A percentile compares a stretch with the other conserved stretches of the same genome.
Conservation (phyloP, 192 early-diverging fungal species). For the Coemansia sp. region DNA sequence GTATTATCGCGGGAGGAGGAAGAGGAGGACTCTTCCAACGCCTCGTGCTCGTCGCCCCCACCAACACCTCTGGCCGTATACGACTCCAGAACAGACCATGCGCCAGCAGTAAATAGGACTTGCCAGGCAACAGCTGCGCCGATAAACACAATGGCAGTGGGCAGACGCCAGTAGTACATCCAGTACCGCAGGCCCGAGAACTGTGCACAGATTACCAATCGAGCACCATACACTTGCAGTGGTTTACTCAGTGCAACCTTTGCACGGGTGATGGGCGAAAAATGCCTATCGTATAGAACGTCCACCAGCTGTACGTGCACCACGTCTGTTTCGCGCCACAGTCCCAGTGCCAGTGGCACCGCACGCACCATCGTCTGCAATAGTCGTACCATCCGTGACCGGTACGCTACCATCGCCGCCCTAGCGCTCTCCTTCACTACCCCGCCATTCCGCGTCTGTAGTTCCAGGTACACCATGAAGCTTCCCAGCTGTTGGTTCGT, state of each 20-base stretch:
- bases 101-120: slow-evolving; percentile 30
- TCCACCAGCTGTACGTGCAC: slow-evolving; percentile 58
- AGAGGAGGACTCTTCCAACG: no score
- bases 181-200: slow-evolving; percentile 72
- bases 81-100: slow-evolving; percentile 49
- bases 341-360: slow-evolving; percentile 56
- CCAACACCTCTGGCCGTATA: slow-evolving; percentile 12
- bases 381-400: slow-evolving; percentile 16
- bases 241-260: slow-evolving; percentile 54
- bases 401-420: slow-evolving; percentile 53
- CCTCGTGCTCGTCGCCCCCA: neutral
- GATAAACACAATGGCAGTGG: slow-evolving; percentile 62
- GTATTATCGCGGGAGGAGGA: no score
- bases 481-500: slow-evolving; percentile 60
- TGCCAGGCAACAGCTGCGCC: slow-evolving; percentile 58
- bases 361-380: slow-evolving; percentile 19
- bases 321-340: slow-evolving; percentile 44
- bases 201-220: slow-evolving; percentile 56
- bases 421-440: slow-evolving; percentile 41
- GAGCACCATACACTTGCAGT: slow-evolving; percentile 58
- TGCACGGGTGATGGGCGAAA: slow-evolving; percentile 54
- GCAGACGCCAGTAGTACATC: slow-evolving; percentile 72
- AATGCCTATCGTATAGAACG: slow-evolving; percentile 52
- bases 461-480: slow-evolving; percentile 67
- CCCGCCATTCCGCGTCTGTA: slow-evolving; percentile 43